Base-by-base conservation (phyloP, 768 basidiomycete species). In the Rhodocollybia butyracea region DNA sequence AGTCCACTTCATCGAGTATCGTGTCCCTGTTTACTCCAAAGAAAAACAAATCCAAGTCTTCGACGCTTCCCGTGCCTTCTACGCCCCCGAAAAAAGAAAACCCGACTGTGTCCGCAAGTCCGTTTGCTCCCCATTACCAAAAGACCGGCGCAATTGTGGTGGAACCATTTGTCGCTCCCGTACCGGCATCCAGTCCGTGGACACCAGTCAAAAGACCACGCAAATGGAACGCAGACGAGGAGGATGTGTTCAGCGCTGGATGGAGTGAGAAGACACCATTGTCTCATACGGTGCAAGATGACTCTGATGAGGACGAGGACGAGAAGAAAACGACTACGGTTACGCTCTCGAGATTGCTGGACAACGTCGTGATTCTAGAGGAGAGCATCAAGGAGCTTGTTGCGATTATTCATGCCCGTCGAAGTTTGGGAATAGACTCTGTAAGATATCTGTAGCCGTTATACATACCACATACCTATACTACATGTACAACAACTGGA, bases 321-420 rank as follows among this genome's bases (percentile, higher is more conserved):
- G 58, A 61, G 48, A 61, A 65, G 46, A 73, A 67, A 30, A 54
- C 66, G 13, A 67, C 70, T 15, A 76, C 68, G 19, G 79, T 95
- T 26, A 92, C 89, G 7, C 75, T 98, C 51, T 94, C 91, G 42
- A 85, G 82, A 59, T 68, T 98, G 54, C 73, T 98, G 67, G 96
- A 98, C 67, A 98, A 98, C 65, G 88, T 95, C 29, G 94, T 98
- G 29, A 86, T 98, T 38, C 67, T 98, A 59, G 96, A 98, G 70
- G 96, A 98, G 70, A 89, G 87, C 58, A 88, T 98, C 65, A 98
- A 98, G 72, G 96, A 98, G 69, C 73, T 94, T 31, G 84, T 85
- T 13, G 90, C 91, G 13, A 87, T 94, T 60, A 82, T 94, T 50
- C 87, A 91, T 70, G 91, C 90, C 15, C 76, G 93, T 56, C 76